Conservation (phyloP, 148 eudicot species). For the Rhododendron ferrugineum region DNA sequence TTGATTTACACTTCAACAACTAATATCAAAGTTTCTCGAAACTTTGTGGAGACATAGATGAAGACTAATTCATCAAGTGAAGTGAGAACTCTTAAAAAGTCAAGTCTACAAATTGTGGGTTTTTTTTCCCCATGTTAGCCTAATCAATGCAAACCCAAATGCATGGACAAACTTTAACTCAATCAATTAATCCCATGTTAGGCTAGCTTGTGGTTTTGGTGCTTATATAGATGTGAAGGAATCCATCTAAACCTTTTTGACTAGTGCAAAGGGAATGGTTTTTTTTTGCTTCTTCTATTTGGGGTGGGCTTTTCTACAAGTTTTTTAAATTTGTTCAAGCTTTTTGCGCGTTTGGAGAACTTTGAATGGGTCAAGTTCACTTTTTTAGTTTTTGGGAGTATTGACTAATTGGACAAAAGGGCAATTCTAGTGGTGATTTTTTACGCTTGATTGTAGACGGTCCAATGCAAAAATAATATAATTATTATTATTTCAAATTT, state of each 20-base stretch:
- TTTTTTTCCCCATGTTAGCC: background rate
- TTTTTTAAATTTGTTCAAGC: background rate
- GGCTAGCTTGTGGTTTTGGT: background rate
- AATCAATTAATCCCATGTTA: background rate
- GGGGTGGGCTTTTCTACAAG: background rate
- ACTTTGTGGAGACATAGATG: background rate
- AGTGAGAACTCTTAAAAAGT: background rate
- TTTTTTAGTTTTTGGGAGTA: background rate
- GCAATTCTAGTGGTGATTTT: background rate
- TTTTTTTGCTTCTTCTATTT: background rate
- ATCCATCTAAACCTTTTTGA: background rate
- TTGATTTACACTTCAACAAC: background rate
- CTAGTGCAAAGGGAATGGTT: background rate
- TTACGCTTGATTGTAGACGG: background rate
- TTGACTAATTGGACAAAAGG: background rate
- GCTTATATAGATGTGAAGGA: background rate
- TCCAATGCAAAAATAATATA: background rate
- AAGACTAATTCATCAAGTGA: too few relatives aligned
- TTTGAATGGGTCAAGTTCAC: background rate
- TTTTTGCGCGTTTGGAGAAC: background rate
- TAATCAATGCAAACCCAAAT: background rate
- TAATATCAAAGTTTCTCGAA: background rate
- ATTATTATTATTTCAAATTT: too few relatives aligned
- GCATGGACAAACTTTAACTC: background rate
- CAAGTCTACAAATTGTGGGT: background rate